phyloP scores from a whole-genome alignment of 2,329 filamentous ascomycete genomes.

The Monosporascus sp. region DNA sequence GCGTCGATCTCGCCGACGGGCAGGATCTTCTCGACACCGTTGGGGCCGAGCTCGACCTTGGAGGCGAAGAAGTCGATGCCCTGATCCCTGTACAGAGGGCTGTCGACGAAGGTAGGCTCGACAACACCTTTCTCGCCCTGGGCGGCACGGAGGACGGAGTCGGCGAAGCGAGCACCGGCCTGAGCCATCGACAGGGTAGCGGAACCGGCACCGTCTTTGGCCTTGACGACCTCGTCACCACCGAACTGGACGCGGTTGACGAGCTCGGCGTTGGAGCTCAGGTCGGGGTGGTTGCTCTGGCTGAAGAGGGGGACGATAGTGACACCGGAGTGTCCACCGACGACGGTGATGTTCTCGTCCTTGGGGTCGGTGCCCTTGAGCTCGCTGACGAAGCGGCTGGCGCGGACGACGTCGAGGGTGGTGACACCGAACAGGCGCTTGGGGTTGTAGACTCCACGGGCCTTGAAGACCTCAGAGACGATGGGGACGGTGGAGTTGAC shows the following conservation, averaged over 20 bases:
- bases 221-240: slow-evolving; percentile 98
- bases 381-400: slow-evolving; percentile 95
- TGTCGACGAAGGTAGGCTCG: slow-evolving; percentile 96
- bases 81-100: slow-evolving; percentile 96
- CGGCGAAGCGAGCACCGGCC: slow-evolving; percentile 79
- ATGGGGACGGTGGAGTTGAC: slow-evolving; percentile 99
- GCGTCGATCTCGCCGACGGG: slow-evolving; percentile 79
- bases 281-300: slow-evolving; percentile 82
- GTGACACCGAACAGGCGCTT: slow-evolving; percentile 99
- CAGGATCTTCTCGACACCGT: slow-evolving; percentile 91
- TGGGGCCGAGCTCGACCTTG: slow-evolving; percentile 91
- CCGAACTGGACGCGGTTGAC: slow-evolving; percentile 97
- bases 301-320: slow-evolving; percentile 98
- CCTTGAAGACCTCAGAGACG: slow-evolving; percentile 94
- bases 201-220: slow-evolving; percentile 95
- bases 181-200: slow-evolving; percentile 99
- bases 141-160: slow-evolving; percentile 86
- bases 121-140: slow-evolving; percentile 92
- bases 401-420: slow-evolving; percentile 97
- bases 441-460: slow-evolving; percentile 93
- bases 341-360: slow-evolving; percentile 90
- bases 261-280: slow-evolving; percentile 73
- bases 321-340: slow-evolving; percentile 95
- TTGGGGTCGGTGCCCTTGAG: slow-evolving; percentile 86
- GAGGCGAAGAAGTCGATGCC: slow-evolving; percentile 96